Conservation (phyloP, 2,329 filamentous ascomycete species). For the Aspergillus fumigatus region DNA sequence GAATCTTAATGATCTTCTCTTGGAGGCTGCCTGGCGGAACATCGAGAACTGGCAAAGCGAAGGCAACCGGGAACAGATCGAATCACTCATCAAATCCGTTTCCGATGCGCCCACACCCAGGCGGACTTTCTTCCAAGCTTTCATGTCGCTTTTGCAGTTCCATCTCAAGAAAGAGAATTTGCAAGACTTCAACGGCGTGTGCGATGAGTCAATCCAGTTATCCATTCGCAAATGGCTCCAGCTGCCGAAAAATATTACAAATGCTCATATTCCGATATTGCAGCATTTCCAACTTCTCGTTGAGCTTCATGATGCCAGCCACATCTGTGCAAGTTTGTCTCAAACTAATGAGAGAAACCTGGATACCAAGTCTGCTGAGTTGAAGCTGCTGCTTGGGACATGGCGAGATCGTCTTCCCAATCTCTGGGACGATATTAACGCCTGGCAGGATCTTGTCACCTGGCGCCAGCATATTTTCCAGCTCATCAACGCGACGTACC, state of each 20-base stretch:
- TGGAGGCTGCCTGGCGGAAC: slow-evolving; percentile 94
- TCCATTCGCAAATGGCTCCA: slow-evolving; percentile 99
- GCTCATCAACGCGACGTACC: slow-evolving; percentile 90
- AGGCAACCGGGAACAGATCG: slow-evolving; percentile 82
- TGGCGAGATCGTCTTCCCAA: slow-evolving; percentile 96
- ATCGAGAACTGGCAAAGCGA: slow-evolving; percentile 90
- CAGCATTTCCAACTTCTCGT: slow-evolving; percentile 98
- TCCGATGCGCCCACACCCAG: slow-evolving; percentile 95
- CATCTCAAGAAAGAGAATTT: slow-evolving; percentile 80
- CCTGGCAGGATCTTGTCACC: slow-evolving; percentile 98
- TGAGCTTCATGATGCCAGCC: slow-evolving; percentile 93
- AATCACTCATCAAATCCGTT: slow-evolving; percentile 91
- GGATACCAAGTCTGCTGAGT: slow-evolving; percentile 89
- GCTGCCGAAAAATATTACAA: slow-evolving; percentile 86
- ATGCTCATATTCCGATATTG: slow-evolving; percentile 88
- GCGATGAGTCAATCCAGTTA: slow-evolving; percentile 94
- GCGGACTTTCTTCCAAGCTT: slow-evolving; percentile 94
- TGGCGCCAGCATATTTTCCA: slow-evolving; percentile 99
- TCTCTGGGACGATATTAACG: slow-evolving; percentile 98
- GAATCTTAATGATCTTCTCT: slow-evolving; percentile 91
- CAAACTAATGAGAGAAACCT: slow-evolving; percentile 80
- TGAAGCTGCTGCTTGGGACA: slow-evolving; percentile 87
- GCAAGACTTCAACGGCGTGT: slow-evolving; percentile 80
- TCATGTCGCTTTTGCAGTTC: slow-evolving; percentile 92
- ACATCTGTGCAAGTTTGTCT: slow-evolving; percentile 88